A percentile compares a stretch with the other conserved stretches of the same genome.
Conservation (phyloP, 129 eudicot species). For the Flaveria robusta region DNA sequence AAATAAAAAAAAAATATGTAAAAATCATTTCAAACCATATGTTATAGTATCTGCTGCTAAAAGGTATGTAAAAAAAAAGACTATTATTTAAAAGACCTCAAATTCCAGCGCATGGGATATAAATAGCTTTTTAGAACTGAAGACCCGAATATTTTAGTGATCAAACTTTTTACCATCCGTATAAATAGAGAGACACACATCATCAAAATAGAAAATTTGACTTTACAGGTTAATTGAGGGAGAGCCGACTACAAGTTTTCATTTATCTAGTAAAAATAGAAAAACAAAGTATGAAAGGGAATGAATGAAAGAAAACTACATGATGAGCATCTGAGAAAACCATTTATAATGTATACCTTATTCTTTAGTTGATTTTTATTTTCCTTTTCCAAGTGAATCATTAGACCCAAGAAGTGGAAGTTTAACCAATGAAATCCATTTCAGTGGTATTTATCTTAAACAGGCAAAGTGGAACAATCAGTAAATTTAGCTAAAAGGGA, state of each 20-base stretch:
- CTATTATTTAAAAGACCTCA: no score
- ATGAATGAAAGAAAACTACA: neutral
- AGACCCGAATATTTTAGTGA: neutral
- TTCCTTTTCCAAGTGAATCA: slow-evolving; percentile 7
- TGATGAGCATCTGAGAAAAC: slow-evolving; percentile 22
- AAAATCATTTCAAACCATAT: neutral
- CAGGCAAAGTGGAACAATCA: neutral
- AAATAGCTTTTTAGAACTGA: neutral
- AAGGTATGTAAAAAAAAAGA: neutral
- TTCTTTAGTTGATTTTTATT: neutral
- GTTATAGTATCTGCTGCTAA: neutral
- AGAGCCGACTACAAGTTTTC: neutral
- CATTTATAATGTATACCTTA: neutral
- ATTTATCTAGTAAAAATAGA: neutral
- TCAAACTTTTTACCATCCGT: neutral
- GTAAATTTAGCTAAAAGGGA: neutral
- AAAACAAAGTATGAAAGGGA: neutral
- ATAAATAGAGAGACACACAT: neutral
- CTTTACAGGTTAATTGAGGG: neutral
- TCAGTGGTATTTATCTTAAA: neutral
- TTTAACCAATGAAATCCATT: neutral
- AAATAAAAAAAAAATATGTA: slow-evolving; percentile 9
- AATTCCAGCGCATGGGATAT: neutral
- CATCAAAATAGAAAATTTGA: neutral
- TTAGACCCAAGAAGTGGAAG: slow-evolving; percentile 1